phyloP scores from a whole-genome alignment of 1,139 yeast species.

The Hemisphaericaspora xylanilytica region DNA sequence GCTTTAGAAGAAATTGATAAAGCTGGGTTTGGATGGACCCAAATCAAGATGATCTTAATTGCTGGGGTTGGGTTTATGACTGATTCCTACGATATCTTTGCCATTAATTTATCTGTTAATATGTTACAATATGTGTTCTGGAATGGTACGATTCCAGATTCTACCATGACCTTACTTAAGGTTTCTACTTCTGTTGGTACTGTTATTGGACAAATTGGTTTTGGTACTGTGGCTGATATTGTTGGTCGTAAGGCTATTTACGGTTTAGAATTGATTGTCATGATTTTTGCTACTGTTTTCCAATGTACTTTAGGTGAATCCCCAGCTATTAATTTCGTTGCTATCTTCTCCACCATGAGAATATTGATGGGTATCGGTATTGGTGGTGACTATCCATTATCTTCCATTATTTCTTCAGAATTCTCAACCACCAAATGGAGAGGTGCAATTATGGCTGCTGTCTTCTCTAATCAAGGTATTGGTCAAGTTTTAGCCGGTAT shows the following conservation, averaged over 20 bases:
- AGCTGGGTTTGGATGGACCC: slow-evolving; percentile 85
- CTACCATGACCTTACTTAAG: slow-evolving; percentile 73
- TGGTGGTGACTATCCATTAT: slow-evolving; percentile 98
- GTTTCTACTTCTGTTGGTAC: slow-evolving; percentile 94
- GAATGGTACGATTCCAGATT: slow-evolving; percentile 57
- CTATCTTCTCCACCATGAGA: slow-evolving; percentile 72
- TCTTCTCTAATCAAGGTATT: slow-evolving; percentile 89
- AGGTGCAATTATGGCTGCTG: slow-evolving; percentile 95
- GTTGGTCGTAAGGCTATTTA: slow-evolving; percentile 86
- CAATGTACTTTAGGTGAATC: slow-evolving; percentile 72
- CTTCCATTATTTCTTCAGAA: slow-evolving; percentile 88
- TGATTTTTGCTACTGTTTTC: slow-evolving; percentile 75
- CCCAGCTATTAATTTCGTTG: slow-evolving; percentile 69
- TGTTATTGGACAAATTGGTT: slow-evolving; percentile 84
- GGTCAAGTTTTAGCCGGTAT: slow-evolving; percentile 88
- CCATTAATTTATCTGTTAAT: slow-evolving; percentile 76
- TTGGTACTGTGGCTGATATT: slow-evolving; percentile 81
- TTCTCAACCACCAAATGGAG: slow-evolving; percentile 91
- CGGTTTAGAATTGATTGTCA: slow-evolving; percentile 82
- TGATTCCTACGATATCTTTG: slow-evolving; percentile 89
- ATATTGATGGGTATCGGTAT: slow-evolving; percentile 93
- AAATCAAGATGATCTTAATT: slow-evolving; percentile 78
- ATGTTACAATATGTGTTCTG: slow-evolving; percentile 77
- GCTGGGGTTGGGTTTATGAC: slow-evolving; percentile 96
- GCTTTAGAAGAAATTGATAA: slow-evolving; percentile 87